phyloP scores from a whole-genome alignment of 2,329 filamentous ascomycete genomes.

The Alternaria conjuncta region DNA sequence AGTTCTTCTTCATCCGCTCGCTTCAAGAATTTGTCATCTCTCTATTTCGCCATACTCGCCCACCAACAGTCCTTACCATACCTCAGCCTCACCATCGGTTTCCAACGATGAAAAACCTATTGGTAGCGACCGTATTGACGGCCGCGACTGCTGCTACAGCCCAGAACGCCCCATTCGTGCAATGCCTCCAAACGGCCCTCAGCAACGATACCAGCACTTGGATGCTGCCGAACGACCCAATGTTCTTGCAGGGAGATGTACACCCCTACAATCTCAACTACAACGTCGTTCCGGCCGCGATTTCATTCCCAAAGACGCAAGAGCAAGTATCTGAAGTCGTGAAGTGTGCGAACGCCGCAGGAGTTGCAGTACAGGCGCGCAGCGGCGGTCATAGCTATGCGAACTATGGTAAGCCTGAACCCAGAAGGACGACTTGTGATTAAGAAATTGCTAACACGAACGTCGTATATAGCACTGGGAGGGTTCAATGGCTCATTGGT shows the following conservation, averaged over 20 bases:
- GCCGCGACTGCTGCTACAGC: neutral
- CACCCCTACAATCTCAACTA: neutral
- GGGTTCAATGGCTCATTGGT: neutral
- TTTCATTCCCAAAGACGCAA: neutral
- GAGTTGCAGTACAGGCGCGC: neutral
- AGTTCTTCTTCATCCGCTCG: neutral
- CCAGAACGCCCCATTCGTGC: neutral
- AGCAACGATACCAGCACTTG: neutral
- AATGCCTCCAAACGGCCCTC: neutral
- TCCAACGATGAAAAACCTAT: neutral
- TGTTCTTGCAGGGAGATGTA: neutral
- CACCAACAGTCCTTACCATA: neutral
- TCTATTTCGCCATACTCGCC: neutral
- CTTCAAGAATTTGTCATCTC: neutral
- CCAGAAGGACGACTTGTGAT: neutral
- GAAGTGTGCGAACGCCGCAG: neutral
- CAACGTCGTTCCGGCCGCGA: neutral
- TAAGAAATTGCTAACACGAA: neutral
- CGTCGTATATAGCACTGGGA: neutral
- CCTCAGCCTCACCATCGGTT: neutral
- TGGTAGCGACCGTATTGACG: neutral
- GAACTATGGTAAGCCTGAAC: neutral
- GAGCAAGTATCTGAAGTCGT: neutral
- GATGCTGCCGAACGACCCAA: neutral
- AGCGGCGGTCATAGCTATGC: neutral